Conservation (phyloP, 2,329 filamentous ascomycete species). For the Fusarium mangiferae region DNA sequence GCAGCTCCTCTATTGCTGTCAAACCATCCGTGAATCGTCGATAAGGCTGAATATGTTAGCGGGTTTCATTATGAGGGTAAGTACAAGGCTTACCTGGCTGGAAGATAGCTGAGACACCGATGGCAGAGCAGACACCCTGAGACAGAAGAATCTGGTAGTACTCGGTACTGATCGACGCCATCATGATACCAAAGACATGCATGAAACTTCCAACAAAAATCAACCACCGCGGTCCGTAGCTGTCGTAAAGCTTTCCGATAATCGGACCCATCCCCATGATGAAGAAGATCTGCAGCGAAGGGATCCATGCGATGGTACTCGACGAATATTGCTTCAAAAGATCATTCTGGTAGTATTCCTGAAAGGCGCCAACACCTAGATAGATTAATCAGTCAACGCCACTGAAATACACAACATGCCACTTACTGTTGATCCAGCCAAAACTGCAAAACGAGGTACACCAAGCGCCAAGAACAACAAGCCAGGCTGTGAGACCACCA, state of each 20-base stretch:
- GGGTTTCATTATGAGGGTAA: accelerated
- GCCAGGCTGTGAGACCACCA: constrained; percentile 48
- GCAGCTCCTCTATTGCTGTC: constrained; percentile 47
- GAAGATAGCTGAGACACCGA: constrained; percentile 51
- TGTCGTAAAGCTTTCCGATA: constrained; percentile 71
- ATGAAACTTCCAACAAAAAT: constrained; percentile 63
- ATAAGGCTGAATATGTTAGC: constrained; percentile 39
- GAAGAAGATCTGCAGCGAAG: constrained; percentile 65
- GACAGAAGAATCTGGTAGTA: constrained; percentile 56
- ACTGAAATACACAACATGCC: neutral
- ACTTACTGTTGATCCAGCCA: constrained; percentile 59
- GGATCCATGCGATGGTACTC: constrained; percentile 71
- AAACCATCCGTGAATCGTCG: constrained; percentile 50
- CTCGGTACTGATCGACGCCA: constrained; percentile 61
- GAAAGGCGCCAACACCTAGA: constrained; percentile 62
- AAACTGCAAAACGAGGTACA: constrained; percentile 55
- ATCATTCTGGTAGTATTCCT: constrained; percentile 65
- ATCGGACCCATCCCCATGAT: constrained; percentile 67
- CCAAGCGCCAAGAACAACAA: constrained; percentile 53
- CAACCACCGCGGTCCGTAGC: constrained; percentile 67
- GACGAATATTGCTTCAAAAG: constrained; percentile 60
- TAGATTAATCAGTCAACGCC: neutral
- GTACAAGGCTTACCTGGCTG: constrained; percentile 39
- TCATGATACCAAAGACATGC: constrained; percentile 72
- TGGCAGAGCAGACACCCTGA: constrained; percentile 51